Conservation (phyloP, 2,329 filamentous ascomycete species). For the Trichophyton mentagrophytes region DNA sequence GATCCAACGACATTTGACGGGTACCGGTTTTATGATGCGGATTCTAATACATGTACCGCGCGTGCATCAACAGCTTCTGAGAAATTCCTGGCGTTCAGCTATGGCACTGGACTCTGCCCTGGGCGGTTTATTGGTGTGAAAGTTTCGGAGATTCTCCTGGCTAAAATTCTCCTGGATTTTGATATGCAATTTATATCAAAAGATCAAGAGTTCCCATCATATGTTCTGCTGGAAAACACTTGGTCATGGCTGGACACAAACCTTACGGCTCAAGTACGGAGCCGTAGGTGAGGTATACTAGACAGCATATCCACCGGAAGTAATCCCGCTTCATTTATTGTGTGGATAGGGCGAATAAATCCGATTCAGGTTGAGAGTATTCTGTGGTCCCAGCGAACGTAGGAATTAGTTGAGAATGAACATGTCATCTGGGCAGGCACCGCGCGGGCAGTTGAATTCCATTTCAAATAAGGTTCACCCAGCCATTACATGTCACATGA, state of each 20-base stretch:
- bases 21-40: not conserved
- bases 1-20: not conserved
- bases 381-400: no score
- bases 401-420: no score
- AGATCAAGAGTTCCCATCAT: not conserved
- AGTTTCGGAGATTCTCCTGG: not conserved
- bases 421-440: no score
- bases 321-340: no score
- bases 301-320: no score
- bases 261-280: not conserved
- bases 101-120: not conserved
- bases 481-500: no score
- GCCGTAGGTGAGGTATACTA: not conserved
- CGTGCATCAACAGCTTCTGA: not conserved
- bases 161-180: not conserved
- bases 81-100: constrained; percentile 1
- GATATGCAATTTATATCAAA: not conserved
- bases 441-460: no score
- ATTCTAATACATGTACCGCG: not conserved
- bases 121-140: not conserved
- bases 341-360: no score
- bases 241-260: not conserved
- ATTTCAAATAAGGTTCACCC: no score
- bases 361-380: no score
- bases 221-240: not conserved